These are phyloP conservation scores for Vigna nakashimae DNA, from an alignment of 306 rosid species.

Conservation along the genomic window DNA sequence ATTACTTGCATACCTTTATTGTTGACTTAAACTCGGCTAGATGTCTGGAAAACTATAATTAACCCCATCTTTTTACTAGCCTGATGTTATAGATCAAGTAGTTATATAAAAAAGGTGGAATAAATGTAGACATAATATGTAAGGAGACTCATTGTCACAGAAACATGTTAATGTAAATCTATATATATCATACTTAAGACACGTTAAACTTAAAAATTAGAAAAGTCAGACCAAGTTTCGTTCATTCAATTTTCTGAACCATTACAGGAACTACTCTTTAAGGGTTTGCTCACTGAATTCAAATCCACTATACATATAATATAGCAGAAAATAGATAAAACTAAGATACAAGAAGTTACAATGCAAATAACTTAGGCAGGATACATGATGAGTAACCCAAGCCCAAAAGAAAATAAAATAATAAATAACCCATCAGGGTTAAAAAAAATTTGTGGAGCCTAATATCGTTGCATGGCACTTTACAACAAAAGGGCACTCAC, in stretches of 20 bases:
- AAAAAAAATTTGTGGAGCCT: conserved; percentile 33
- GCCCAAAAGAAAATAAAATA: conserved; percentile 5
- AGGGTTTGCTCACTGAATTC: conserved; percentile 30
- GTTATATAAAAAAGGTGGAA: too few species aligned
- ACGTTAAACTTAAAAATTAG: conserved; percentile 9
- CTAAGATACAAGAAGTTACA: conserved; percentile 43
- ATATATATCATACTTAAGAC: not conserved
- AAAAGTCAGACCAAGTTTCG: not conserved
- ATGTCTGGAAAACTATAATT: too few species aligned
- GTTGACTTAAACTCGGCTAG: too few species aligned
- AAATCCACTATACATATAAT: conserved; percentile 44
- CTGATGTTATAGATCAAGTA: too few species aligned
- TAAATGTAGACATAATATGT: too few species aligned
- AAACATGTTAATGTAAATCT: not conserved
- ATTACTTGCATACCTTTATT: too few species aligned
- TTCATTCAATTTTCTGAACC: conserved; percentile 35
- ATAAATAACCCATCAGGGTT: conserved; percentile 36
- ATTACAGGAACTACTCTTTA: not conserved
- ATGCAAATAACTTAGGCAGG: conserved; percentile 48
- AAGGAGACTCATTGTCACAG: too few species aligned
- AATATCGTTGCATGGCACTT: conserved; percentile 47
- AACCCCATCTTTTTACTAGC: too few species aligned
- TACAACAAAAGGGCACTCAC: conserved; percentile 49
- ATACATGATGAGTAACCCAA: conserved; percentile 38
- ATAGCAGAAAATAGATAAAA: conserved; percentile 40